phyloP scores from a whole-genome alignment of 495 filamentous ascomycete genomes.

The Xylaria castorea region DNA sequence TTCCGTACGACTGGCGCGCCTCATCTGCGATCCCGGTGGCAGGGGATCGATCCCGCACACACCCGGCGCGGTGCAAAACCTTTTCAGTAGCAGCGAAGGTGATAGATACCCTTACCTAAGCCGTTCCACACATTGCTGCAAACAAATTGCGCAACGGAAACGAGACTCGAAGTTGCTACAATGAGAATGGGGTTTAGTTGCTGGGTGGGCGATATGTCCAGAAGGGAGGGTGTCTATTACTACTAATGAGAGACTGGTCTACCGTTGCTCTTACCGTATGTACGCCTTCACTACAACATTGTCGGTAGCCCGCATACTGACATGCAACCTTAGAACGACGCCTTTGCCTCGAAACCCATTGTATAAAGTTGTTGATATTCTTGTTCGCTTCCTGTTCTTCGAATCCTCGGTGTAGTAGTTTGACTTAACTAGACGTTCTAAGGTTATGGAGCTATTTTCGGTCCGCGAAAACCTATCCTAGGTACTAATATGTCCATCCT shows the following conservation, averaged over 20 bases:
- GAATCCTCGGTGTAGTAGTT: not conserved
- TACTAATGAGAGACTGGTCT: constrained; percentile 14
- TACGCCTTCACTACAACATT: constrained; percentile 7
- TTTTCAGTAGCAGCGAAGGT: not conserved
- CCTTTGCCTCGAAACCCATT: not conserved
- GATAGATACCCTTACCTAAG: constrained; percentile 4
- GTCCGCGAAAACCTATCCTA: not conserved
- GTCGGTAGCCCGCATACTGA: not conserved
- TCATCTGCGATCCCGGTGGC: constrained; percentile 1
- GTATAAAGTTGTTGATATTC: not conserved
- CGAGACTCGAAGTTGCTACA: constrained; percentile 4
- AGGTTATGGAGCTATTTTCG: not conserved
- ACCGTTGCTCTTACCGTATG: not conserved
- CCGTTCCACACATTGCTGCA: not conserved
- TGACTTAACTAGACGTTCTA: not conserved
- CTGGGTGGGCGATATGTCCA: not conserved
- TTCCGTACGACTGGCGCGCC: not conserved
- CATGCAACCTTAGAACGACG: not conserved
- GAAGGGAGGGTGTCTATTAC: not conserved
- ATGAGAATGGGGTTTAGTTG: not conserved
- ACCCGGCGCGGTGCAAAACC: not conserved
- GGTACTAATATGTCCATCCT: not conserved
- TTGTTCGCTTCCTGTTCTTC: not conserved
- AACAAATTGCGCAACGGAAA: not conserved
- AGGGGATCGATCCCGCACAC: not conserved